Evolutionary conservation across 768 basidiomycete genomes (phyloP), one percentile per base, ranked within the genome.

Genomic region (Thelephora aurantiotincta): DNA sequence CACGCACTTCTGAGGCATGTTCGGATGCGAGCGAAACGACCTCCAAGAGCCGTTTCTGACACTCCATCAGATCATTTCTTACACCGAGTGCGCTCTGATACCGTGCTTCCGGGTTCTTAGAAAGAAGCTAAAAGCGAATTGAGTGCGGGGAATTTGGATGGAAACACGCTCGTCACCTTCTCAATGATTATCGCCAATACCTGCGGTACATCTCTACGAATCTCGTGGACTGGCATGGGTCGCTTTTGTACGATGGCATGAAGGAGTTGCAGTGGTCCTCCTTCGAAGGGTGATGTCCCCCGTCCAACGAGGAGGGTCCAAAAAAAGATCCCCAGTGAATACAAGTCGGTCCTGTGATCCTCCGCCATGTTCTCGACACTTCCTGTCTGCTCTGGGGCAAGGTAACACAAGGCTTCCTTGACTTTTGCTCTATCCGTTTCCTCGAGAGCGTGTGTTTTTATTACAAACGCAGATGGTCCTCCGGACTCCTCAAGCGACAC

Each of bases 301-400:
- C 77, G 68, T 19, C 82, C 81, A 13, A 82, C 80, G n/a, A 84
- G 67, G 2, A 83, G 64, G 9, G 80, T 81, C 81, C 81, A 84
- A 57, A 82, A 82, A 54, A 82, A 58, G 49, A 82, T 74, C 2
- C 83, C 83, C 6, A 84, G 67, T 0, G 80, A 79, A 58, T 86
- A 84, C 23, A 86, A 61, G 60, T 86, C 83, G 11, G 83, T 82
- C 49, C 81, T 61, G 52, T 82, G 79, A 56, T 86, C 82, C 54
- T 82, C 80, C 2, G 73, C 69, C 60, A 77, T 76, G 5, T 78
- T 80, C 58, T 82, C 80, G 51, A 77, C 77, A 54, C 80, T 77
- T 7, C 81, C 81, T 0, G 81, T 83, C 60, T 86, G 82, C 57
- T 84, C 82, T 13, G 83, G 83, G 5, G 81, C 79, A 33, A 84